A percentile compares a stretch with the other conserved stretches of the same genome.
phyloP scores from a whole-genome alignment of 352 stramenopile genomes.

The Phytopythium vexans region DNA sequence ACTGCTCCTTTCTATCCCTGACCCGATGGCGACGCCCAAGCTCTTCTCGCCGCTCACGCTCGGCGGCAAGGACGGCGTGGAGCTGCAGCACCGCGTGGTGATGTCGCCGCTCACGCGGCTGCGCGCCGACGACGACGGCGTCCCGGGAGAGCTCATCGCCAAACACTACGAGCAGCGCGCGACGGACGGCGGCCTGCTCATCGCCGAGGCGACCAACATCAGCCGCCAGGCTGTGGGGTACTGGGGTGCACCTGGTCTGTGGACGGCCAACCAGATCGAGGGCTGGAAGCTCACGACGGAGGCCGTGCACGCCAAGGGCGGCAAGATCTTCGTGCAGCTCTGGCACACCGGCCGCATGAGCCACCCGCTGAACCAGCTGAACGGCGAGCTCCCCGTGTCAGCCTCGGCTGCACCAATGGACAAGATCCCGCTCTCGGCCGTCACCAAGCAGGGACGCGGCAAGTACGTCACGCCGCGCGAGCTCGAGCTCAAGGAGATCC shows the following conservation, averaged over 20 bases:
- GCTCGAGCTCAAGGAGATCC: slow-evolving; percentile 72
- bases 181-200: slow-evolving; percentile 32
- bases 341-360: slow-evolving; percentile 75
- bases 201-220: slow-evolving; percentile 46
- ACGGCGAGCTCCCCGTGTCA: slow-evolving; percentile 42
- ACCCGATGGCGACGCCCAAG: slow-evolving; percentile 8
- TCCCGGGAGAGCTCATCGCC: slow-evolving; percentile 18
- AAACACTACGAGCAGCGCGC: slow-evolving; percentile 41
- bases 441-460: slow-evolving; percentile 29
- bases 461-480: slow-evolving; percentile 49
- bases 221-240: slow-evolving; percentile 15
- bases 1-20: background rate
- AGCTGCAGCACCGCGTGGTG: slow-evolving; percentile 38
- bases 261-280: slow-evolving; percentile 34
- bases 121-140: slow-evolving; percentile 15
- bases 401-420: slow-evolving; percentile 27
- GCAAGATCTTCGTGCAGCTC: slow-evolving; percentile 81
- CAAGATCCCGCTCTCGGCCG: slow-evolving; percentile 16
- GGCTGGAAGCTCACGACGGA: slow-evolving; percentile 55
- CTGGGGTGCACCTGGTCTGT: slow-evolving; percentile 37
- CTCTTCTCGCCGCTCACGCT: slow-evolving; percentile 27
- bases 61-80: slow-evolving; percentile 17
- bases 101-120: slow-evolving; percentile 39
- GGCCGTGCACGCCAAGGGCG: slow-evolving; percentile 68
- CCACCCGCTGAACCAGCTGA: slow-evolving; percentile 56